Base-by-base conservation (phyloP, 2,329 filamentous ascomycete genomes). In the Fusarium foetens region DNA sequence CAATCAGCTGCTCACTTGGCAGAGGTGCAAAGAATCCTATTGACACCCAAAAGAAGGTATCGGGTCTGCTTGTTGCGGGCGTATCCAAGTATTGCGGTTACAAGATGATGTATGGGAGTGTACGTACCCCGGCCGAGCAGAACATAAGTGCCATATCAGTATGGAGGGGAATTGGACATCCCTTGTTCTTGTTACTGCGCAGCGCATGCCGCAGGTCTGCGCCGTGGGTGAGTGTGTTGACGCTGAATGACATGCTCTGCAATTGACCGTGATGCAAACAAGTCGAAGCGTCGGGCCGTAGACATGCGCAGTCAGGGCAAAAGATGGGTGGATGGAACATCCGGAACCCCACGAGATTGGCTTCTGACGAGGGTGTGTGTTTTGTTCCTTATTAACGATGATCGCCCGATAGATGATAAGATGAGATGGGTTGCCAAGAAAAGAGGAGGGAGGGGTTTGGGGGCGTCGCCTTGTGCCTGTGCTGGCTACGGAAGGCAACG, bases 361-460 rank as follows among this genome's bases (percentile, higher is more conserved):
- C 72, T 75, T 71, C 66, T 75, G 68, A 73, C 51, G 66, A 59
- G 68, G 63, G 48, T 42, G 61, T 54, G 55, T 59, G 45, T 61
- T 66, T 68, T 57, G 41, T 58, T 63, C 70, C 71, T 64, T 66
- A 63, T 68, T 67, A 71, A 68, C 42, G 58, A 68, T 68, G 74
- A 76, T 76, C 74, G 68, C 63, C 74, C 65, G 72, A 76, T 72
- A 72, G 62, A 75, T 72, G 70, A 70, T 71, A 59, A 63, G 39
- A 71, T 58, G 23, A 63, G 35, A 71, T 58, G 17, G 48, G 58
- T 31, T 57, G 49, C 64, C 58, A 63, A 68, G 57, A 54, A 49
- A 67, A 54, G 48, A 38, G 38, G 27, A 53, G 39, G 41, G 46
- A 53, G 43, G 42, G 46, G 49, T 51, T 63, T 66, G 58, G 63